Evolutionary conservation across 352 stramenopile genomes (phyloP).

Genomic region (Pythium pyrilobum): DNA sequence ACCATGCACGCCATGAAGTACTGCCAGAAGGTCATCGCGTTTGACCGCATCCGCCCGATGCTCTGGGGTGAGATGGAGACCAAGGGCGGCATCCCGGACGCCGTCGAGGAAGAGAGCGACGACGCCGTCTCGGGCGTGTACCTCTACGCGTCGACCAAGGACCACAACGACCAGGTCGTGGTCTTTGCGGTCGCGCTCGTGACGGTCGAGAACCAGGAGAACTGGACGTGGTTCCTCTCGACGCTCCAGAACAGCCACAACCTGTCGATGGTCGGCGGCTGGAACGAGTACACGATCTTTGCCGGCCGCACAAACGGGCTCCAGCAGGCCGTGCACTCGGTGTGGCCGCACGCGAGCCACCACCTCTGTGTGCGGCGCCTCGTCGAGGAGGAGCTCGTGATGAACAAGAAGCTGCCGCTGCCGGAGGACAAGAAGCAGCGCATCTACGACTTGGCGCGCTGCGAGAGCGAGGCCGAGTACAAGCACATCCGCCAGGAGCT

Average conservation of each 20-base stretch:
- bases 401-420: constrained; percentile 52
- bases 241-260: constrained; percentile 36
- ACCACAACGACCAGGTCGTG: constrained; percentile 67
- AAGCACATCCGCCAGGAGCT: constrained; percentile 52
- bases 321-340: constrained; percentile 37
- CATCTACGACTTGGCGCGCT: constrained; percentile 64
- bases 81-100: constrained; percentile 24
- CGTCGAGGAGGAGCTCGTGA: constrained; percentile 62
- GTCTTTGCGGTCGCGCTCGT: constrained; percentile 68
- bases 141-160: constrained; percentile 63
- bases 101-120: constrained; percentile 56
- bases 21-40: constrained; percentile 53
- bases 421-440: constrained; percentile 60
- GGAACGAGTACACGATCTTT: constrained; percentile 68
- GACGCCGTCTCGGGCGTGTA: constrained; percentile 71
- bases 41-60: constrained; percentile 50
- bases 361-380: constrained; percentile 71
- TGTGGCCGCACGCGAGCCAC: constrained; percentile 55
- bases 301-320: constrained; percentile 50
- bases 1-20: constrained; percentile 46
- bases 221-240: constrained; percentile 75
- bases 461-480: constrained; percentile 67
- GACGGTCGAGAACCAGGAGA: constrained; percentile 51
- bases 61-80: constrained; percentile 29
- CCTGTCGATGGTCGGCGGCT: constrained; percentile 21